Evolutionary conservation across 1,284 basidiomycete genomes (phyloP), one percentile per base, ranked within the genome.

Genomic region (Moesziomyces sp.): DNA sequence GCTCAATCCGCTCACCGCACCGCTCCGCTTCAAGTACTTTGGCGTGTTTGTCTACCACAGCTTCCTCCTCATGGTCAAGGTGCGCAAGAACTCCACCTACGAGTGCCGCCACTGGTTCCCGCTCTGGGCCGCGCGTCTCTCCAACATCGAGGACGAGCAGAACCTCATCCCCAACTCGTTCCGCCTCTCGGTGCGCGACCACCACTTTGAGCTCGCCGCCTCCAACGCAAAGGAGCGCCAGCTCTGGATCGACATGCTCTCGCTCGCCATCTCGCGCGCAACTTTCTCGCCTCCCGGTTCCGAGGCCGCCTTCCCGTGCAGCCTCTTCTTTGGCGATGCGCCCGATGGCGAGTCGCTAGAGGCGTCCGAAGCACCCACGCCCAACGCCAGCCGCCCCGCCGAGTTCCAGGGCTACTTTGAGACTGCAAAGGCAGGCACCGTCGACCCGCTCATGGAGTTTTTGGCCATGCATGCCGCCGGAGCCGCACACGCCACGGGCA

Each of bases 41-140:
- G 81, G 80, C 46, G 60, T 79, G 50, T 73, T 84, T 18, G 58
- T 84, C 43, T 84, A 79, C 58, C 53, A 69, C 30, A 70, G 72
- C 56, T 83, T 78, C 58, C 19, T 84, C 18, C 51, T 82, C 11
- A 73, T 83, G 47, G 74, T 77, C 65, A 83, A 83, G 62, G 80
- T 82, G 24, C 77, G 79, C 57, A 83, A 82, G 48, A 66, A 73
- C 26, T 60, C 69, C 47, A 69, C 68, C 13, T 82, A 81, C 56
- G 76, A 78, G 46, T 74, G 74, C n/a, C 76, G 76, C 33, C 76
- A 69, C 46, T 84, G 80, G 80, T 83, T 84, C 58, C 81, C 82
- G 5, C 75, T 84, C 18, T 78, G 74, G 56, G 74, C 78, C 7
- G 79, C 74, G 8, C 59, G 61, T 11, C 59, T 82, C 1, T 71